These are phyloP conservation scores for Kurtzmaniella natalensis DNA, from an alignment of 1,139 yeast species.

Conservation along the genomic window DNA sequence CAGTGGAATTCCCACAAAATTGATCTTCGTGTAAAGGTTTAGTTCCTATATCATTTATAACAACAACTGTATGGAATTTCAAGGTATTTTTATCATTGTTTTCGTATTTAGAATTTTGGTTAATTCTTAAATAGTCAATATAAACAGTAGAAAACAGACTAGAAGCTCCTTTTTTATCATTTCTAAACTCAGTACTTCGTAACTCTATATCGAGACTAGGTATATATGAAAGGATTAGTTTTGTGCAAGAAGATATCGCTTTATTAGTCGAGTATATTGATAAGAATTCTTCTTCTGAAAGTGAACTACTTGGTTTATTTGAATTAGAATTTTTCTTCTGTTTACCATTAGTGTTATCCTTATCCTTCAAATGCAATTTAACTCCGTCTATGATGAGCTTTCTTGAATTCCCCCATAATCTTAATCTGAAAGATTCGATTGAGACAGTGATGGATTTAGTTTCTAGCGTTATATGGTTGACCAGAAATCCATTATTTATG, in stretches of 20 bases:
- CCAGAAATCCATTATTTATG: conserved; percentile 38
- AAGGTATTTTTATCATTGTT: conserved; percentile 14
- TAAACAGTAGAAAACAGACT: background rate
- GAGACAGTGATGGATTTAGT: conserved; percentile 13
- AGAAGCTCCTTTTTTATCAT: conserved; percentile 1
- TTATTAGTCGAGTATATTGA: no score
- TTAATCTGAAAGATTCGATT: conserved; percentile 24
- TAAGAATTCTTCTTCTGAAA: no score
- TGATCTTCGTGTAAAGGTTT: background rate
- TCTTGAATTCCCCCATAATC: conserved; percentile 40
- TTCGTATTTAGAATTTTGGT: conserved; percentile 19
- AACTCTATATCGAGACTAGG: conserved; percentile 28
- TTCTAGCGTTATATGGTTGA: conserved; percentile 26
- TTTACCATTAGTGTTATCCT: conserved; percentile 1
- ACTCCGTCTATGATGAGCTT: conserved; percentile 28
- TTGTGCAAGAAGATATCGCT: no score
- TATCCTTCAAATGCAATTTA: conserved; percentile 10
- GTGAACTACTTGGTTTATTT: no score
- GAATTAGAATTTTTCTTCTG: no score
- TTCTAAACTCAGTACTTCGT: conserved; percentile 16
- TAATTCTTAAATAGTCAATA: conserved; percentile 22
- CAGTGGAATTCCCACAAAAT: conserved; percentile 1
- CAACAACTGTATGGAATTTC: conserved; percentile 18
- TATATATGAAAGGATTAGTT: conserved; percentile 17
- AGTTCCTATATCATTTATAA: conserved; percentile 9